Evolutionary conservation across 805 yeast species (phyloP), one percentile per base, ranked within the genome.

Genomic region (Ogataea zsoltii): DNA sequence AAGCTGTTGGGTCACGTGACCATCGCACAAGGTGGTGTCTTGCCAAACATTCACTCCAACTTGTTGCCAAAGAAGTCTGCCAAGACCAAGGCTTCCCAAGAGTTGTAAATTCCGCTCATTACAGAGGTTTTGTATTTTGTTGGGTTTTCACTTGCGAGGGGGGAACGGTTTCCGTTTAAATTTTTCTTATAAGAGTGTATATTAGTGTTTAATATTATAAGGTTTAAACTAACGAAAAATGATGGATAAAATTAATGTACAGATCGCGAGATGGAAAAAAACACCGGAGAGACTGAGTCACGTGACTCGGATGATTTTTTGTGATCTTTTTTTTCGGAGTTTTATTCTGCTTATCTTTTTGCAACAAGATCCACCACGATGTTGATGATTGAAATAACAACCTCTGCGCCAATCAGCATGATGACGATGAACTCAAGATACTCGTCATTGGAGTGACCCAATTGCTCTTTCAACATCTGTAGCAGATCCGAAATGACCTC

Each of bases 1-100:
- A 90, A 88, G 74, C 82, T 91, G 64, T 80, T 92, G 57, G 81
- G 81, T 62, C 89, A 89, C 71, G 99, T 92, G 57, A 91, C 97
- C 56, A 92, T 91, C 65, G 97, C 97, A 60, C 96, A 90, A 76
- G 97, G 97, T 85, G 97, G 97, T 88, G 97, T 92, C 63, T 82
- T 91, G 74, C 97, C 97, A 78, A 88, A 89, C 84, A 88, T 90
- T 69, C 96, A 88, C 77, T 89, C 84, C 75, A 84, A 85, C 78
- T 84, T 91, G 72, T 83, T 91, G 62, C 84, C 82, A 67, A 70
- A 76, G 72, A 77, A 76, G 68, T 67, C 77, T 49, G 77, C 75
- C 52, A 73, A 74, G 65, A 68, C 70, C 50, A 77, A 76, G 68
- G 80, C 76, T 68, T 76, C 81, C 60, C 81, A 76, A 70, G 81